Evolutionary conservation across 139 green algal species (phyloP).

Genomic region (Micractinium sp.): DNA sequence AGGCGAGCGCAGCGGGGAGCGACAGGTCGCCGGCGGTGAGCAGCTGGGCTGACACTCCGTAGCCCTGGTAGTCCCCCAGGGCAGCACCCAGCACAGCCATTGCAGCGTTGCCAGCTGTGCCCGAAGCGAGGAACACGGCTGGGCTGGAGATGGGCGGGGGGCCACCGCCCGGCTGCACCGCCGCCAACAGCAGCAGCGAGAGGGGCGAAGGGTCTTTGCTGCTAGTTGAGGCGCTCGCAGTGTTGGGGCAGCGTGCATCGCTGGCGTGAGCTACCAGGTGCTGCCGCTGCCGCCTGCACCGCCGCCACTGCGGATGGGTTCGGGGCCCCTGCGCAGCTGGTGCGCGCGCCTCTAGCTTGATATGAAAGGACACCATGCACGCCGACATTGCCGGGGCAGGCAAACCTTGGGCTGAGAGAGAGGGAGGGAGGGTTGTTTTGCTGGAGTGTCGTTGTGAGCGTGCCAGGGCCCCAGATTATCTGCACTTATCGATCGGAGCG

Average conservation of each 20-base stretch:
- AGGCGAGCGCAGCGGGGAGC: background rate
- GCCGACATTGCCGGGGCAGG: too few species aligned
- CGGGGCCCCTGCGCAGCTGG: background rate
- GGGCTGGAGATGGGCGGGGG: too few species aligned
- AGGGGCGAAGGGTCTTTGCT: background rate
- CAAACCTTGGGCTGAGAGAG: too few species aligned
- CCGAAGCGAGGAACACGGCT: background rate
- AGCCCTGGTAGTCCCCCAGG: background rate
- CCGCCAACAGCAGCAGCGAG: background rate
- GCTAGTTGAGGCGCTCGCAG: background rate
- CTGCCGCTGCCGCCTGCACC: background rate
- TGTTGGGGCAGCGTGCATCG: background rate
- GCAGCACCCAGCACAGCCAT: background rate
- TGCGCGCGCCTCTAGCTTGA: too few species aligned
- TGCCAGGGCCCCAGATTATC: too few species aligned
- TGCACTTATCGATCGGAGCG: too few species aligned
- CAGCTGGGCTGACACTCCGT: slow-evolving; percentile 7
- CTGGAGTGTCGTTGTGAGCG: too few species aligned
- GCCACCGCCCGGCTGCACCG: background rate
- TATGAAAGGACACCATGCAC: too few species aligned
- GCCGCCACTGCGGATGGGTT: too few species aligned
- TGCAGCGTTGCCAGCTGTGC: slow-evolving; percentile 1
- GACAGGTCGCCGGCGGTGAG: background rate
- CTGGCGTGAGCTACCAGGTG: too few species aligned
- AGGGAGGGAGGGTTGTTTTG: too few species aligned